Percentiles rank a stretch among this genome's conserved stretches.
phyloP scores from a whole-genome alignment of 2,329 filamentous ascomycete genomes.

The Cercospora citrullina region DNA sequence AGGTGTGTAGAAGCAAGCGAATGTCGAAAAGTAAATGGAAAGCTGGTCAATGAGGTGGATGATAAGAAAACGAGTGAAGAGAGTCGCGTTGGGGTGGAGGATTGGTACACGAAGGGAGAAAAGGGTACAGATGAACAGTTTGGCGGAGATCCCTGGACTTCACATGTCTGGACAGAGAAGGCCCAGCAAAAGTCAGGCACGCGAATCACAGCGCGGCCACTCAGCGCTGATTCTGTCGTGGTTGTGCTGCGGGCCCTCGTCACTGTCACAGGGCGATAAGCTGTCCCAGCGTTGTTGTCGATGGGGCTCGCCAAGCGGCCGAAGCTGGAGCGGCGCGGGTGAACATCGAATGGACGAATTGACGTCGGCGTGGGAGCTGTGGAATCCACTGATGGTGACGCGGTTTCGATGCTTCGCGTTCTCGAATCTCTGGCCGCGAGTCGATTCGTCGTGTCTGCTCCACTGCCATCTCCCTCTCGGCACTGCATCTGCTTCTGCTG shows the following conservation, averaged over 20 bases:
- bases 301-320: conserved; percentile 7
- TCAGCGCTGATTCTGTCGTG: neutral
- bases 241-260: neutral
- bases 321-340: conserved; percentile 3
- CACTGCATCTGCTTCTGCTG: neutral
- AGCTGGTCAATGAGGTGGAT: neutral
- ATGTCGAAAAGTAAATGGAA: neutral
- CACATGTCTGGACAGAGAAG: neutral
- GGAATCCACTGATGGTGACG: neutral
- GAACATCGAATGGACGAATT: neutral
- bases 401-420: neutral
- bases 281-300: neutral
- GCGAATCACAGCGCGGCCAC: neutral
- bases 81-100: neutral
- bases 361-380: neutral
- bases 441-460: neutral
- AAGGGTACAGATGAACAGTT: neutral
- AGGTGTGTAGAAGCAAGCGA: neutral
- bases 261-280: neutral
- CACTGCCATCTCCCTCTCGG: neutral
- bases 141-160: neutral
- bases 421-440: neutral
- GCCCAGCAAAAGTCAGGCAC: neutral
- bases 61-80: neutral
- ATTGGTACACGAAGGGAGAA: neutral